phyloP scores from a whole-genome alignment of 805 yeast species.

The Barnettozyma botsteinii region DNA sequence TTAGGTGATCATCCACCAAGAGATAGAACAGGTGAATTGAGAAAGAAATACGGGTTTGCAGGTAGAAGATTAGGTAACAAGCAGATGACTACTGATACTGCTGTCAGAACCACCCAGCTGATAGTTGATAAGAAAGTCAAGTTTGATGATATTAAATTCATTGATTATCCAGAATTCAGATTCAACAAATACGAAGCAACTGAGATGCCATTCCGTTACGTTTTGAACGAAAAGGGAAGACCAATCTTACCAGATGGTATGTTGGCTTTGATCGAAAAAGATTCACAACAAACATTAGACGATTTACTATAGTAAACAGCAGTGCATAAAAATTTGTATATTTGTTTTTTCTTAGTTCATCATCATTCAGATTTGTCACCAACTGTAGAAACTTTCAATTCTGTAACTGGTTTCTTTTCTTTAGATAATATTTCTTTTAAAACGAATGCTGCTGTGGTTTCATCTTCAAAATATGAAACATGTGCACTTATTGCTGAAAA shows the following conservation, averaged over 20 bases:
- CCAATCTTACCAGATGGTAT: conserved; percentile 92
- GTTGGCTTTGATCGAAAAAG: conserved; percentile 79
- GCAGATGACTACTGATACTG: conserved; percentile 98
- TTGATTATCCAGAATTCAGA: conserved; percentile 92
- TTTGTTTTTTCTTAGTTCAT: not conserved
- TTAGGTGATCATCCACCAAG: conserved; percentile 89
- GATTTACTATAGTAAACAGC: conserved; percentile 44
- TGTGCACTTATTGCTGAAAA: conserved; percentile 85
- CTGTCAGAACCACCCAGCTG: conserved; percentile 82
- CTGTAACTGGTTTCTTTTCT: conserved; percentile 18
- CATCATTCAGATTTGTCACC: not conserved
- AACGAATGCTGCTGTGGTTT: conserved; percentile 76
- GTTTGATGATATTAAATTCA: conserved; percentile 73
- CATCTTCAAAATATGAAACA: conserved; percentile 80
- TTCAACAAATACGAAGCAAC: conserved; percentile 86
- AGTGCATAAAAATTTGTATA: too few species aligned
- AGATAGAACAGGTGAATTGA: conserved; percentile 87
- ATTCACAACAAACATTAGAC: conserved; percentile 77
- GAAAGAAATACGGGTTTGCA: conserved; percentile 72
- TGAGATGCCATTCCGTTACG: conserved; percentile 96
- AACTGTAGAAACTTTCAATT: conserved; percentile 24
- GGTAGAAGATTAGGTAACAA: conserved; percentile 83
- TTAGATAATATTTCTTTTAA: conserved; percentile 46
- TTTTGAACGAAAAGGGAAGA: conserved; percentile 51
- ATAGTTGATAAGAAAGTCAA: conserved; percentile 54